Base-by-base conservation (phyloP, 1,284 basidiomycete species). In the Irpex rosettiformis region DNA sequence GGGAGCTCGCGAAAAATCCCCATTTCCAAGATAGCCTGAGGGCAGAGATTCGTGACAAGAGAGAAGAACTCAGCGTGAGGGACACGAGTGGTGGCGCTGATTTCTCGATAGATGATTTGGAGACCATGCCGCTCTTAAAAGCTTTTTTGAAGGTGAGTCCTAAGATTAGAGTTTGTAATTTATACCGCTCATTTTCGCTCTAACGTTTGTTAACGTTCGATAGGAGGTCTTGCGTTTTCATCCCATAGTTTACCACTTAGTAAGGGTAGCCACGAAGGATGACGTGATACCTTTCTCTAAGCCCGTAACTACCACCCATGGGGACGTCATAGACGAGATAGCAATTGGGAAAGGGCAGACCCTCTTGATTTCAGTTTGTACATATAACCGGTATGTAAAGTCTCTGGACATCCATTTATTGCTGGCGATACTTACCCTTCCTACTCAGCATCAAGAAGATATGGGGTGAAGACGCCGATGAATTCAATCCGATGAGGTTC, bases 401-500 rank as follows among this genome's bases (percentile, higher is more conserved):
- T 10, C 30, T 11, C 33, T 43, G 16, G 37, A 43, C 4, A 43
- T 37, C n/a, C 24, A 28, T 8, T 28, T 10, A 25, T 54, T 8
- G 11, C 16, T 16, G 33, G 11, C 16, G 33, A 37, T 37, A n/a
- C 4, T 33, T 28, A 18, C 24, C 3, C 21, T 30, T 52, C 16
- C 10, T 52, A n/a, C n/a, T n/a, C n/a, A 75, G 72, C 37, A 61
- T 70, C 10, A 63, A 65, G 8, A 64, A 70, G 1, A 64, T 84
- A 0, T 85, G 79, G 72, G 82, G 82, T 0, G 67, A 73, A 10
- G 79, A 85, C 60, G 76, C 82, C 2, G 69, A 82, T 55, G 62
- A 65, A 18, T 85, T 77, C 68, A 77, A 82, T 57, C 82, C 82
- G 5, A 78, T 82, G 16, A 84, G 83, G 76, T 65, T 81, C 51